Evolutionary conservation across 2,329 filamentous ascomycete species (phyloP).

Genomic region (Fusarium sp.): DNA sequence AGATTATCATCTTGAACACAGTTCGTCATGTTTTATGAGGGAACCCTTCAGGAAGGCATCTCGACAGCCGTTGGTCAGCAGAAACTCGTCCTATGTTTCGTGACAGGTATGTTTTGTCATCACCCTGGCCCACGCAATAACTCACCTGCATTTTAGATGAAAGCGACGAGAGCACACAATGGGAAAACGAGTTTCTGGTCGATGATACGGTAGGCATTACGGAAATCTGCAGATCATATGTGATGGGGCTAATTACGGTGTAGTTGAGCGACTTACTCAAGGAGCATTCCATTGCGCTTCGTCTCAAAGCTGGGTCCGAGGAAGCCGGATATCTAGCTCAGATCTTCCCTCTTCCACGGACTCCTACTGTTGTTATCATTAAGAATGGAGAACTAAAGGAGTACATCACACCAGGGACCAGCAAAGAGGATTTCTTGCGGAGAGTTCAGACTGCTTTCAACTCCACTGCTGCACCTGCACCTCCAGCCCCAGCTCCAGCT

Average conservation of each 20-base stretch:
- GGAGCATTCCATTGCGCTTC: constrained; percentile 73
- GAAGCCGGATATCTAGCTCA: constrained; percentile 85
- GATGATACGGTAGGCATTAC: constrained; percentile 61
- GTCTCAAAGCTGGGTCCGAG: constrained; percentile 75
- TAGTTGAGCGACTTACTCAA: constrained; percentile 67
- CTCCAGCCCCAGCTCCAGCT: not conserved
- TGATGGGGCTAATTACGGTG: constrained; percentile 21
- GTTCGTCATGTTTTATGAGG: constrained; percentile 78
- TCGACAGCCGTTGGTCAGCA: constrained; percentile 75
- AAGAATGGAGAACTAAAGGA: constrained; percentile 81
- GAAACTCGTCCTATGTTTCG: constrained; percentile 86
- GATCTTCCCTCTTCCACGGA: constrained; percentile 81
- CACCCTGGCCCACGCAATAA: not conserved
- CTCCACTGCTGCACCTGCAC: constrained; percentile 29
- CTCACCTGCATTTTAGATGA: constrained; percentile 48
- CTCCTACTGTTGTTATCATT: constrained; percentile 84
- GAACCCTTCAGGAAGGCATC: constrained; percentile 84
- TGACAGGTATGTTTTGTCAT: constrained; percentile 67
- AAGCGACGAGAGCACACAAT: constrained; percentile 71
- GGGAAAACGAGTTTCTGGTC: constrained; percentile 75
- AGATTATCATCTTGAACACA: not conserved
- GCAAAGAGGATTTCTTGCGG: constrained; percentile 72
- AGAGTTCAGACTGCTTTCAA: constrained; percentile 49
- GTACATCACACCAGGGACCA: constrained; percentile 73
- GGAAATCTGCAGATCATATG: not conserved